Conservation (phyloP, 164 flowering plant species). For the Malania oleifera region DNA sequence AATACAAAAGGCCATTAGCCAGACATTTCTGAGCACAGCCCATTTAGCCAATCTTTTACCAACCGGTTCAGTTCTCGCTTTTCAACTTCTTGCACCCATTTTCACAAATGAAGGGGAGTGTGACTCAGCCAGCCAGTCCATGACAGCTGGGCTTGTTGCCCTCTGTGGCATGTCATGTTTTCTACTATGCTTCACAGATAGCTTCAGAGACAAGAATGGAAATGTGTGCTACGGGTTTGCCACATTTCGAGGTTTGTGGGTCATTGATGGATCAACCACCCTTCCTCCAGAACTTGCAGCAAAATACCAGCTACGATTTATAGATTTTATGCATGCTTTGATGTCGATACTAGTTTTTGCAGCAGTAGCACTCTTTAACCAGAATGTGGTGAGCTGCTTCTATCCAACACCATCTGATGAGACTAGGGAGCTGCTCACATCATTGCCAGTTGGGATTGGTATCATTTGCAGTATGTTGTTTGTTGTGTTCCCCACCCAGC, state of each 20-base stretch:
- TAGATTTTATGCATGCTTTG: slow-evolving; percentile 40
- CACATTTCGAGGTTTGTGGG: slow-evolving; percentile 37
- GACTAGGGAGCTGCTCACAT: slow-evolving; percentile 28
- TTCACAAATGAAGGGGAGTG: slow-evolving; percentile 53
- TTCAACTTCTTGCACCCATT: slow-evolving; percentile 63
- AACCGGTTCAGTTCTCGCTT: slow-evolving; percentile 61
- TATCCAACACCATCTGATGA: slow-evolving; percentile 35
- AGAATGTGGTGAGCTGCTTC: slow-evolving; percentile 38
- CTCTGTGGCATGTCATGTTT: slow-evolving; percentile 55
- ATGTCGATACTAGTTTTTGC: slow-evolving; percentile 40
- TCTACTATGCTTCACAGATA: slow-evolving; percentile 52
- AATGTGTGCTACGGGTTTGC: slow-evolving; percentile 39
- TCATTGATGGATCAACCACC: slow-evolving; percentile 38
- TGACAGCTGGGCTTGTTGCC: slow-evolving; percentile 44
- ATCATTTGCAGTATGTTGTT: slow-evolving; percentile 51
- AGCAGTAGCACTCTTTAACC: slow-evolving; percentile 39
- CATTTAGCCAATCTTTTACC: slow-evolving; percentile 64
- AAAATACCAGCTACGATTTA: slow-evolving; percentile 23
- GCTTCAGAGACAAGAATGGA: slow-evolving; percentile 50
- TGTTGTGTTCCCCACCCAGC: slow-evolving; percentile 49
- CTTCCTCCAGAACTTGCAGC: slow-evolving; percentile 27
- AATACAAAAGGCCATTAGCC: slow-evolving; percentile 49
- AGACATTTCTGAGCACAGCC: slow-evolving; percentile 62
- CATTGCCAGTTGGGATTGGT: slow-evolving; percentile 34
- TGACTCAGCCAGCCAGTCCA: slow-evolving; percentile 31